Evolutionary conservation across 306 rosid genomes (phyloP), one percentile per base, ranked within the genome.

Genomic region (Erythrophleum fordii): DNA sequence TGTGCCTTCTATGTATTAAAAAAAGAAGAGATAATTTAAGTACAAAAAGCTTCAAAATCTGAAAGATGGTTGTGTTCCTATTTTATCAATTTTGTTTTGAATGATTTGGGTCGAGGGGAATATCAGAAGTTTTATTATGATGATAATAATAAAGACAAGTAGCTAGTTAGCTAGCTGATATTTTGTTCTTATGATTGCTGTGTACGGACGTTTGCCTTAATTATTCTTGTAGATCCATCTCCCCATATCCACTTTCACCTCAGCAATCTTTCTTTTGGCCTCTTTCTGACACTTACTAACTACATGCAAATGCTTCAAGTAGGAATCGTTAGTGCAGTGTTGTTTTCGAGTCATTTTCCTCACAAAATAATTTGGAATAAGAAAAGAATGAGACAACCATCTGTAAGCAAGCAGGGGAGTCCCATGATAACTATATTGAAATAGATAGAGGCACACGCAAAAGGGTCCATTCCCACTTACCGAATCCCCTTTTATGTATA

Each of bases 311-410:
- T 69, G 68, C 71, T 79, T 17, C 6, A 72, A 45, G 44, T 17
- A 70, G 51, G 78, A 35, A 75, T 52, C 64, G 69, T 35, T 29
- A 39, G 64, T 58, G 77, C 74, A 66, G 34, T 49, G 53, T 80
- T 77, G 78, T 76, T 76, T 80, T 73, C 79, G 49, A 48, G 81
- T 86, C 87, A 80, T 86, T 83, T 83, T 86, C 89, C 76, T 77
- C 55, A 34, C 37, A 51, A 77, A 74, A 80, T 29, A 61, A 80
- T 67, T 34, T 28, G 78, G 64, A 69, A 64, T 67, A 58, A 46
- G 73, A 25, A 48, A 79, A 58, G 81, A 75, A 85, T 68, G 49
- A 80, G 81, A 82, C 86, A 85, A 68, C 14, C 26, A 68, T 77
- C 28, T 8, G 48, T 23, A 52, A 73, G 34, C 20, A 12, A 67